phyloP scores from a whole-genome alignment of 1,139 yeast species.

The Meyerozyma guilliermondii region DNA sequence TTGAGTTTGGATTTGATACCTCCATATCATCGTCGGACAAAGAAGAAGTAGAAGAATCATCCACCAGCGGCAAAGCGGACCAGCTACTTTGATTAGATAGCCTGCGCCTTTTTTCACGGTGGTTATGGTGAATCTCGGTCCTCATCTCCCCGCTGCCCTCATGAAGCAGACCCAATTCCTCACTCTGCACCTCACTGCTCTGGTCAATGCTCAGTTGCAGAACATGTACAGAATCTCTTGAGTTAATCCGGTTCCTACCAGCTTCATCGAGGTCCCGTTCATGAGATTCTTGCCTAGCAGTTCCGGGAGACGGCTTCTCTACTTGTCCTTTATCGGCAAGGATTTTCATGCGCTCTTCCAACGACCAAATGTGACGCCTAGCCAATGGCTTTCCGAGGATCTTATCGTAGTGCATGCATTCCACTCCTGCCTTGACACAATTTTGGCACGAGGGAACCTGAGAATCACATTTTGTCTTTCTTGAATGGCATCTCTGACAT shows the following conservation, averaged over 20 bases:
- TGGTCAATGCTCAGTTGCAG: too few relatives aligned
- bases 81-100: neutral
- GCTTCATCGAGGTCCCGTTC: too few relatives aligned
- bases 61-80: neutral
- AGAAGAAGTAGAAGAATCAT: neutral
- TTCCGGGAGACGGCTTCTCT: neutral
- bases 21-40: neutral
- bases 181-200: too few relatives aligned
- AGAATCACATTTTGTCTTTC: constrained; percentile 82
- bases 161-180: too few relatives aligned
- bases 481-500: constrained; percentile 74
- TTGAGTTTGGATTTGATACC: neutral
- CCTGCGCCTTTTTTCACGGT: neutral
- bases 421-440: constrained; percentile 65
- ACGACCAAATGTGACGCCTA: neutral
- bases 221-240: too few relatives aligned
- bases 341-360: neutral
- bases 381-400: constrained; percentile 59
- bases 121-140: neutral
- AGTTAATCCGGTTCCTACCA: too few relatives aligned
- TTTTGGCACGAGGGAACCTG: constrained; percentile 75
- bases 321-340: neutral
- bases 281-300: neutral
- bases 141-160: too few relatives aligned
- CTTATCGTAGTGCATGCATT: constrained; percentile 81